Conservation (phyloP, 2,329 filamentous ascomycete genomes). For the Fusarium papillatum region DNA sequence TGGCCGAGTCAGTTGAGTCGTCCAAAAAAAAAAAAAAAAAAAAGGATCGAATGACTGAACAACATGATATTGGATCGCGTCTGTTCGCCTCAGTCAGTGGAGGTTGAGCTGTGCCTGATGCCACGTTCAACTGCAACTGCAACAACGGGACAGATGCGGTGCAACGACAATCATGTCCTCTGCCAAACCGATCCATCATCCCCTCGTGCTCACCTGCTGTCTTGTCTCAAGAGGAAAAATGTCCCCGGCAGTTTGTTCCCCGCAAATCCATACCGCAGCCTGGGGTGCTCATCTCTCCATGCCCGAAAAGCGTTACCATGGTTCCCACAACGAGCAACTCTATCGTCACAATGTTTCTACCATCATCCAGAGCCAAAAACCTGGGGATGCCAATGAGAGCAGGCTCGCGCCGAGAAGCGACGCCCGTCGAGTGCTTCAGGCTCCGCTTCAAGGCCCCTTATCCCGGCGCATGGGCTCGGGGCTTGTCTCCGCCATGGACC, state of each 20-base stretch:
- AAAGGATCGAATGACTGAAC: background rate
- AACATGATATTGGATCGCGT: background rate
- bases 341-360: constrained; percentile 14
- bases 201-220: background rate
- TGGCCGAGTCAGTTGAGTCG: constrained; percentile 4
- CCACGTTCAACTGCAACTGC: background rate
- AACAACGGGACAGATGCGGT: background rate
- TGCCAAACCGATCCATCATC: constrained; percentile 3
- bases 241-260: background rate
- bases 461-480: constrained; percentile 27
- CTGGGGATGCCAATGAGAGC: constrained; percentile 46
- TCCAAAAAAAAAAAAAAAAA: background rate
- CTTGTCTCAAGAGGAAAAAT: background rate
- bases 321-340: constrained; percentile 1
- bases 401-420: constrained; percentile 43
- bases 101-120: constrained; percentile 6
- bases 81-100: background rate
- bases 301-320: constrained; percentile 1
- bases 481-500: constrained; percentile 25
- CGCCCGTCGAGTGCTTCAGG: constrained; percentile 23
- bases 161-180: background rate
- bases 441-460: constrained; percentile 32
- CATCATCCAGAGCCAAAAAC: constrained; percentile 28
- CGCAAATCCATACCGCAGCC: background rate
- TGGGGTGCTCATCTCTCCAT: background rate